Conservation (phyloP, 257 asterid species). For the Anisodus acutangulus region DNA sequence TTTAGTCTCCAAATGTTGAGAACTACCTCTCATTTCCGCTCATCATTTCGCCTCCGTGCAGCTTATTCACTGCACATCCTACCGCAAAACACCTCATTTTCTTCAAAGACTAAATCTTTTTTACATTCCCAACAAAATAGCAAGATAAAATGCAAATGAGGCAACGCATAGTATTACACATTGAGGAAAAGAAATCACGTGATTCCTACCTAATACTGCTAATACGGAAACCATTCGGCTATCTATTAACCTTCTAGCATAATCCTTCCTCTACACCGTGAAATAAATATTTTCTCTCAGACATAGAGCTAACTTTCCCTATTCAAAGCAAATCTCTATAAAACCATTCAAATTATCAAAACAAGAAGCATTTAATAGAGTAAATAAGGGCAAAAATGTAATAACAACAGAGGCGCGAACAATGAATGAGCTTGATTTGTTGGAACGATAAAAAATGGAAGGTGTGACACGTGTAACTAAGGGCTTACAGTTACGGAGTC, state of each 20-base stretch:
- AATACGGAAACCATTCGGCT: too few relatives aligned
- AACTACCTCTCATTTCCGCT: not conserved
- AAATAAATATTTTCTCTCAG: too few relatives aligned
- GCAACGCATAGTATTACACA: too few relatives aligned
- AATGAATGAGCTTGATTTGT: conserved; percentile 38
- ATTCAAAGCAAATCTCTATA: too few relatives aligned
- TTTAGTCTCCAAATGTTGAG: not conserved
- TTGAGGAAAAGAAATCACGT: too few relatives aligned
- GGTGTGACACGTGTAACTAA: not conserved
- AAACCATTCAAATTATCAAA: too few relatives aligned
- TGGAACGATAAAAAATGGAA: conserved; percentile 39
- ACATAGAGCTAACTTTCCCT: too few relatives aligned
- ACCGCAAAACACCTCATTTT: not conserved
- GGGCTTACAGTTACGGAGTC: conserved; percentile 46
- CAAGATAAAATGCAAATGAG: too few relatives aligned
- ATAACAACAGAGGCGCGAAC: conserved; percentile 68
- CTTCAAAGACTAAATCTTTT: not conserved
- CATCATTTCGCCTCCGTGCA: not conserved
- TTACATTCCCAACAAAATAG: not conserved
- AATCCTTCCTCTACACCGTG: too few relatives aligned
- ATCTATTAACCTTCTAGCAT: too few relatives aligned
- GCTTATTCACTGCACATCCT: not conserved
- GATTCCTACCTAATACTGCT: too few relatives aligned
- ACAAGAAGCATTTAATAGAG: too few relatives aligned
- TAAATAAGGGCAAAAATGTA: not conserved